Conservation (phyloP, 2,329 filamentous ascomycete genomes). For the Cytospora chrysosperma region DNA sequence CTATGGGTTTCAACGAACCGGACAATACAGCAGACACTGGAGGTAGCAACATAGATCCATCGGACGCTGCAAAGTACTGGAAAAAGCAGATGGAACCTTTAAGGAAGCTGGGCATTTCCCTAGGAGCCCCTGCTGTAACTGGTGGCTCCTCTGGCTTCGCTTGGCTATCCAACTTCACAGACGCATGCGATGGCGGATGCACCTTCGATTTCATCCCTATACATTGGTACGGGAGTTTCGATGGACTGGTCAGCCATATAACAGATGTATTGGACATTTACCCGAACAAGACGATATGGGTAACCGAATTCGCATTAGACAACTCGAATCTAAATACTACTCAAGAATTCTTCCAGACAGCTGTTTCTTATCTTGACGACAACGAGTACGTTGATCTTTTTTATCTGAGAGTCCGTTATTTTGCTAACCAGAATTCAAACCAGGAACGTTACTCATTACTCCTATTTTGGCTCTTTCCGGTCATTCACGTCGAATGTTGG, state of each 20-base stretch:
- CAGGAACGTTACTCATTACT: constrained; percentile 10
- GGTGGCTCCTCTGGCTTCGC: not conserved
- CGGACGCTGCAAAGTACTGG: constrained; percentile 13
- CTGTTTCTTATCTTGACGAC: not conserved
- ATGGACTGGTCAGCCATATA: constrained; percentile 8
- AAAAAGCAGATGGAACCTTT: constrained; percentile 15
- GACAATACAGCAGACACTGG: constrained; percentile 8
- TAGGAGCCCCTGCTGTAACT: constrained; percentile 9
- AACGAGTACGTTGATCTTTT: not conserved
- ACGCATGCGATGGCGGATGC: constrained; percentile 6
- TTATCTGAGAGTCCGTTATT: not conserved
- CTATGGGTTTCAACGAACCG: constrained; percentile 16
- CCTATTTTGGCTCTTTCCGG: constrained; percentile 14
- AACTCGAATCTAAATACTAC: constrained; percentile 6
- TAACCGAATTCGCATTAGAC: constrained; percentile 10
- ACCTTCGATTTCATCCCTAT: constrained; percentile 15
- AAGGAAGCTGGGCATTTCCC: constrained; percentile 8
- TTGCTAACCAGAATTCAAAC: not conserved
- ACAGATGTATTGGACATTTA: constrained; percentile 3
- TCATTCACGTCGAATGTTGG: constrained; percentile 14
- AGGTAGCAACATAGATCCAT: constrained; percentile 8
- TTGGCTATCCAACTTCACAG: constrained; percentile 3
- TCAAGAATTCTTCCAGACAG: constrained; percentile 7
- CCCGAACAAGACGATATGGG: constrained; percentile 10
- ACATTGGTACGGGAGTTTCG: constrained; percentile 13